Evolutionary conservation across 768 basidiomycete genomes (phyloP), one percentile per base, ranked within the genome.

Genomic region (Lactifluus hygrophoroides): DNA sequence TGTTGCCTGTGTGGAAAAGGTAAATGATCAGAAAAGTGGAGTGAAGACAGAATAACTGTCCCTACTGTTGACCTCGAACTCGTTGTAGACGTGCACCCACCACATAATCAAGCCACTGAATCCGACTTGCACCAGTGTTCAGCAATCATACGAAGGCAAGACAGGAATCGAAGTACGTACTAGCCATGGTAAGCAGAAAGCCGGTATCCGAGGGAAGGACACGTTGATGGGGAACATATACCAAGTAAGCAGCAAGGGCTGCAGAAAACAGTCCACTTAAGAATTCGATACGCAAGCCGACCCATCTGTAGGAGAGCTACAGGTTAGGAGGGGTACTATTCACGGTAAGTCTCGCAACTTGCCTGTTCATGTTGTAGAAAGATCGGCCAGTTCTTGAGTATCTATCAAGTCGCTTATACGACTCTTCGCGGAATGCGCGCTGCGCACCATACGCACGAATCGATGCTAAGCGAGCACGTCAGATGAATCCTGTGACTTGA

Each of bases 361-460:
- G 71, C 76, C 78, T 70, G 61, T 79, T 79, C 45, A 79, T 62
- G 56, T 78, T 76, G 61, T 80, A 81, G 71, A 76, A 77, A 2
- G 69, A 69, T 19, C 75, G 64, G 3, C 71, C 73, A 0, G 74
- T 66, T 37, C 72, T 70, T n/a, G 70, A 69, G 62, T 78, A 84
- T 37, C 69, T 71, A 63, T 84, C 76, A 21, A 82, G 77, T 4
- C 78, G 72, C 30, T 66, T 61, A 48, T 76, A 65, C 5, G 79
- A 75, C 61, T 81, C 74, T 54, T 32, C 50, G 56, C 67, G 75
- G 67, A 73, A 79, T 5, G 70, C 65, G 4, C 72, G 69, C 62
- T 82, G 74, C 10, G 80, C 80, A 16, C 78, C 76, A 60, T 81
- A 84, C 1, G 82, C 82, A 9, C 82, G 73, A 38, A 84, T 81